Conservation (phyloP, 768 basidiomycete genomes). For the Leccinum rimulosum region DNA sequence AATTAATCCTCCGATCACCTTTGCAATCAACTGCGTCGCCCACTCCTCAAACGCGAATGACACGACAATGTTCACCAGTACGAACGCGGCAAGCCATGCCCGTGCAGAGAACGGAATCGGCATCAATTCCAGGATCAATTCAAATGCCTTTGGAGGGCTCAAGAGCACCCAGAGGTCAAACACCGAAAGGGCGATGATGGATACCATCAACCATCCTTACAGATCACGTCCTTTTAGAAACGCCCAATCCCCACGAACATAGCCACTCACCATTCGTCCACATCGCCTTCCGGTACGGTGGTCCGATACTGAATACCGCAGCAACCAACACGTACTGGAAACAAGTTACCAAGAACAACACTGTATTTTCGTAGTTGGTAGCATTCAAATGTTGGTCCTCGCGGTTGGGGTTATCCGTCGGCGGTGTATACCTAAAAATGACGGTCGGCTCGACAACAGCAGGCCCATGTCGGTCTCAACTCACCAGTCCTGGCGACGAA, state of each 20-base stretch:
- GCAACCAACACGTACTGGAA: conserved; percentile 99
- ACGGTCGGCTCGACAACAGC: neutral
- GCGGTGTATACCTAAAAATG: conserved; percentile 72
- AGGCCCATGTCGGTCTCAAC: neutral
- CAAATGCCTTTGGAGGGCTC: conserved; percentile 58
- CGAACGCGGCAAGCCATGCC: conserved; percentile 63
- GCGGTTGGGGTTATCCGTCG: conserved; percentile 41
- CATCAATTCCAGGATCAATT: conserved; percentile 72
- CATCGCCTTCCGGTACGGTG: conserved; percentile 92
- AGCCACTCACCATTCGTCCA: conserved; percentile 81
- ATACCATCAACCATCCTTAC: conserved; percentile 78
- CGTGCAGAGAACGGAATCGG: conserved; percentile 67
- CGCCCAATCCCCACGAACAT: neutral
- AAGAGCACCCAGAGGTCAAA: conserved; percentile 82
- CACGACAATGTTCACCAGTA: conserved; percentile 63
- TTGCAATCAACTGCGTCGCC: conserved; percentile 58
- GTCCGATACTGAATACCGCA: conserved; percentile 96
- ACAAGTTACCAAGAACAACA: conserved; percentile 89
- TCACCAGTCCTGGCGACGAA: conserved; percentile 81
- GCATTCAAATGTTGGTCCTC: conserved; percentile 74
- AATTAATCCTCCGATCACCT: conserved; percentile 47
- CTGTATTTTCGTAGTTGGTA: conserved; percentile 89
- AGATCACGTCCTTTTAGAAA: neutral
- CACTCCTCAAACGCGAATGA: conserved; percentile 80
- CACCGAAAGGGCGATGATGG: conserved; percentile 60